Percentiles rank a stretch among this genome's conserved stretches.
phyloP scores from a whole-genome alignment of 257 asterid species.

The Ilex asprella region DNA sequence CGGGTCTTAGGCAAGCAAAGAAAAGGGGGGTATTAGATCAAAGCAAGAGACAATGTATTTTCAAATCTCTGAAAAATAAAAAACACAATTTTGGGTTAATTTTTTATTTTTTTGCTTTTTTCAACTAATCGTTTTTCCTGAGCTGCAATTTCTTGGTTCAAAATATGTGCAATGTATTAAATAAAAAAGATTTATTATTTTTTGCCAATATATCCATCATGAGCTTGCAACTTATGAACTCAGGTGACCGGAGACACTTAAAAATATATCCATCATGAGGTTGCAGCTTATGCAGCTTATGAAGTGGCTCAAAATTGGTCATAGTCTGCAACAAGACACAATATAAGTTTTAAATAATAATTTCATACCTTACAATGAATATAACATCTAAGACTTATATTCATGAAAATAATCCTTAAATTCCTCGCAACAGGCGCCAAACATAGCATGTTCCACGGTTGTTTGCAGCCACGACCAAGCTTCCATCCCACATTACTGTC shows the following conservation, averaged over 20 bases:
- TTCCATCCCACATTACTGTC: slow-evolving; percentile 98
- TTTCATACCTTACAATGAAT: neutral
- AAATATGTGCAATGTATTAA: no score
- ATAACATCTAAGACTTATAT: slow-evolving; percentile 8
- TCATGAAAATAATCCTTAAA: slow-evolving; percentile 43
- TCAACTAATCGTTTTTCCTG: no score
- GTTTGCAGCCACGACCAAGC: slow-evolving; percentile 95
- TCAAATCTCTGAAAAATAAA: no score
- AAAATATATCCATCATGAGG: slow-evolving; percentile 92
- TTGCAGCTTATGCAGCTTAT: slow-evolving; percentile 83
- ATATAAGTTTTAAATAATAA: neutral
- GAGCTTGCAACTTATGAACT: no score
- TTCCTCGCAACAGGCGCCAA: slow-evolving; percentile 86
- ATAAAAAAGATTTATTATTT: no score
- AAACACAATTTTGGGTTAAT: no score
- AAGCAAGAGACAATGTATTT: no score
- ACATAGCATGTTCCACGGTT: slow-evolving; percentile 89
- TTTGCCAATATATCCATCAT: no score
- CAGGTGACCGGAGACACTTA: slow-evolving; percentile 94
- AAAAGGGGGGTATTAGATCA: no score
- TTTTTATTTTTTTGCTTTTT: no score
- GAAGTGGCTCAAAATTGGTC: slow-evolving; percentile 97
- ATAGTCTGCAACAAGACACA: slow-evolving; percentile 60
- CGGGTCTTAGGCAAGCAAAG: no score
- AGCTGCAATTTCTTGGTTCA: no score